Conservation (phyloP, 805 yeast species). For the Saccharomycopsis amapae region DNA sequence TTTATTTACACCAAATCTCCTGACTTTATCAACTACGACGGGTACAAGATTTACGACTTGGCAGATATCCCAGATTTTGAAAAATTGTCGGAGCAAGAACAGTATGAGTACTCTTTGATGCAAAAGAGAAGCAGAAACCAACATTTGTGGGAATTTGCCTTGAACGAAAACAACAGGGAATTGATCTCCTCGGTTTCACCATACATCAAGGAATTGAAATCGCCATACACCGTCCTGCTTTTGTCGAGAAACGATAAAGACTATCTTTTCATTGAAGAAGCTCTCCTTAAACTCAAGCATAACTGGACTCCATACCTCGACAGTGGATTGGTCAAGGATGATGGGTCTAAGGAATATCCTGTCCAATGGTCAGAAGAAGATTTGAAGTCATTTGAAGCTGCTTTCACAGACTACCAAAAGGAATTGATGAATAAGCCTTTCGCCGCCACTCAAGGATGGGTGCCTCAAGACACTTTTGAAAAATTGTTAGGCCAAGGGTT, state of each 20-base stretch:
- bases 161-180: conserved; percentile 57
- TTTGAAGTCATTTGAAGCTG: conserved; percentile 48
- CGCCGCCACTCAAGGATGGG: conserved; percentile 90
- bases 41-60: conserved; percentile 76
- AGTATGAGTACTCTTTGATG: conserved; percentile 79
- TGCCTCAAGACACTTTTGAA: conserved; percentile 89
- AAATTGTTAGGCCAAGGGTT: conserved; percentile 61
- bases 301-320: conserved; percentile 64
- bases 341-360: conserved; percentile 48
- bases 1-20: conserved; percentile 75
- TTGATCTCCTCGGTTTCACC: conserved; percentile 83
- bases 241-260: conserved; percentile 52
- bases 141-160: conserved; percentile 73
- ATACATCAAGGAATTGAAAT: conserved; percentile 59
- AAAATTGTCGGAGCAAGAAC: conserved; percentile 60
- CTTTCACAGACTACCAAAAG: conserved; percentile 60
- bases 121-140: conserved; percentile 87
- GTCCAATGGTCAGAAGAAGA: conserved; percentile 51
- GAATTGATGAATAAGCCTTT: conserved; percentile 68
- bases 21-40: conserved; percentile 75
- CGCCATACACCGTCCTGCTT: conserved; percentile 54
- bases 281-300: conserved; percentile 55
- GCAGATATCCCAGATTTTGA: conserved; percentile 66
- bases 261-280: conserved; percentile 56
- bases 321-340: conserved; percentile 41